Evolutionary conservation across 1,284 basidiomycete genomes (phyloP), one percentile per base, ranked within the genome.

Genomic region (Meira nashicola): DNA sequence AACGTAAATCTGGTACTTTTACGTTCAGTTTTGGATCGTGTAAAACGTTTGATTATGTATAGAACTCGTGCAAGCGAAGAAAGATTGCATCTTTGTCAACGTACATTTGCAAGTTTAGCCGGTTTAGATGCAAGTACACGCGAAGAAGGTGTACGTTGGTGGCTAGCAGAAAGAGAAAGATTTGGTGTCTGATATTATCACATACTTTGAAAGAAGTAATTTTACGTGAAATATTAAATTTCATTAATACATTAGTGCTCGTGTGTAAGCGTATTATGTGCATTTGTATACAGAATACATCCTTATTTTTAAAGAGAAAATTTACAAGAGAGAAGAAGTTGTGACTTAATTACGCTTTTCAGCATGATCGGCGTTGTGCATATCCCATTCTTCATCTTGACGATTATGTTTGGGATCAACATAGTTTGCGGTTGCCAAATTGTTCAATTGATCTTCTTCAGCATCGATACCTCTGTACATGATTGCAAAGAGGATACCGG

Each of bases 401-500:
- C 17, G 17, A 5, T 15, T 23, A 33, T 33, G 28, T 23, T 48
- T 48, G 6, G 17, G 46, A 48, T 23, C 25, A 19, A 21, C 12
- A 17, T 48, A 53, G 17, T 41, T n/a, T 23, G 28, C 2, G 23
- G 12, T 53, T 21, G 21, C 21, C 39, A 56, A 40, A 39, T 56
- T 56, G 28, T 70, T 71, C 59, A 72, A 66, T 19, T 39, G 46
- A 33, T 88, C 86, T 78, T 89, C 84, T 62, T 80, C 69, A 58
- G 70, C 74, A 66, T 89, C 87, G 56, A 88, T 81, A 49, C 82
- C 78, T 83, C 81, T 80, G 66, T 86, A 84, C 51, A 52, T 19
- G 39, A 61, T 4, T 84, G 85, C 89, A 81, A 90, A 89, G 14
- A 84, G 52, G 56, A 78, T 57, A 10, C 83, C 83, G 33, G 80